Conservation (phyloP, 1,284 basidiomycete species). For the Tilletia horrida region DNA sequence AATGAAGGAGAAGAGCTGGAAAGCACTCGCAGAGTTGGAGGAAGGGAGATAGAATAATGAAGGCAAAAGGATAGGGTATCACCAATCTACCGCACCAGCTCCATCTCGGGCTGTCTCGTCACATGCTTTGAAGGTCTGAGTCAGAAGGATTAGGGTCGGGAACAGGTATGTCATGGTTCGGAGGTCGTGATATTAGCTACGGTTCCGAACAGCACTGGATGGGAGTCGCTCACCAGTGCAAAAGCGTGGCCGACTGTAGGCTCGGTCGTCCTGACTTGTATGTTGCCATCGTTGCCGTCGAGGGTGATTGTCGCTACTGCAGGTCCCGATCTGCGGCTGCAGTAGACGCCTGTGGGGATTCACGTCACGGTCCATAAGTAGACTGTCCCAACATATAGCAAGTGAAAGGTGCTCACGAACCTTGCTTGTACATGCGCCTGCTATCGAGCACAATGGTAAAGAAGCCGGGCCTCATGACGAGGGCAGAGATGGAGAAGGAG, state of each 20-base stretch:
- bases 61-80: too few species aligned
- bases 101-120: too few species aligned
- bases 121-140: too few species aligned
- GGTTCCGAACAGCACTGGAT: background rate
- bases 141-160: too few species aligned
- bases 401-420: too few species aligned
- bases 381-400: too few species aligned
- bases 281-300: conserved; percentile 8
- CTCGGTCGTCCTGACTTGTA: background rate
- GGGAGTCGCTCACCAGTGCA: background rate
- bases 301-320: background rate
- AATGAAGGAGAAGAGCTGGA: too few species aligned
- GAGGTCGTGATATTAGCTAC: background rate
- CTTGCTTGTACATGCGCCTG: conserved; percentile 13
- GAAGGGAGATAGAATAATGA: too few species aligned
- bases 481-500: conserved; percentile 10
- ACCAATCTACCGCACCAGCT: too few species aligned
- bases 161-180: too few species aligned
- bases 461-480: background rate
- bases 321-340: background rate
- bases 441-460: conserved; percentile 16
- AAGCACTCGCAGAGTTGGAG: too few species aligned
- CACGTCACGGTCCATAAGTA: background rate
- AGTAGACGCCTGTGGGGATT: background rate
- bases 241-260: conserved; percentile 1